A percentile compares a stretch with the other conserved stretches of the same genome.
Evolutionary conservation across 2,329 filamentous ascomycete genomes (phyloP).

Genomic region (Fonsecaea pedrosoi): DNA sequence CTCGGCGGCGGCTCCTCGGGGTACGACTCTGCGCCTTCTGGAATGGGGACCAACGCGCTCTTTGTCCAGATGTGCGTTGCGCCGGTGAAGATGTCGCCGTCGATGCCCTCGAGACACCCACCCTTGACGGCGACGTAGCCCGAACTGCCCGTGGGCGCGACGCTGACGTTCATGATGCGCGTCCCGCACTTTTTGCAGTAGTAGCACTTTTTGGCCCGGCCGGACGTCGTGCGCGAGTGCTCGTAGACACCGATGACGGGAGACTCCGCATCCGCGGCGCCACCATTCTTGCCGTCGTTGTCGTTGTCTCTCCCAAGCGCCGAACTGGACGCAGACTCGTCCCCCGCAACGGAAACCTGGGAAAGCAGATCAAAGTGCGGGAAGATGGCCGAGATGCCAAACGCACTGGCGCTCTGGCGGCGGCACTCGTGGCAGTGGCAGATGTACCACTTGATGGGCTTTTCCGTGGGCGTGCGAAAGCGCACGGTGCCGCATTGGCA

Average conservation of each 20-base stretch:
- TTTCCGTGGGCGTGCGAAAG: slow-evolving; percentile 67
- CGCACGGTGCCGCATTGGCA: slow-evolving; percentile 70
- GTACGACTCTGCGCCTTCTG: slow-evolving; percentile 66
- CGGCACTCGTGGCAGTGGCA: slow-evolving; percentile 74
- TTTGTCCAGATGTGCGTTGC: slow-evolving; percentile 74
- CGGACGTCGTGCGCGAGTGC: slow-evolving; percentile 63
- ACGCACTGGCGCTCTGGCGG: slow-evolving; percentile 70
- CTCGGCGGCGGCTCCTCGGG: slow-evolving; percentile 57
- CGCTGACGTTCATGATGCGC: slow-evolving; percentile 67
- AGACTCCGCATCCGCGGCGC: no score
- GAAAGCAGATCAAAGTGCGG: slow-evolving; percentile 65
- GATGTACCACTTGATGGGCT: slow-evolving; percentile 71
- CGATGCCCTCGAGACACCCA: slow-evolving; percentile 68
- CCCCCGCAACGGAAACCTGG: slow-evolving; percentile 40
- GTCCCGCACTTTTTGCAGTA: slow-evolving; percentile 73
- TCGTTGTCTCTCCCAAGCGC: background rate
- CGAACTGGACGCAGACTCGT: background rate
- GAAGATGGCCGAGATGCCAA: slow-evolving; percentile 73
- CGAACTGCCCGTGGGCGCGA: slow-evolving; percentile 57
- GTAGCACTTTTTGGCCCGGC: slow-evolving; percentile 67
- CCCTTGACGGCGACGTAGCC: slow-evolving; percentile 70
- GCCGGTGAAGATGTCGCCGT: slow-evolving; percentile 63
- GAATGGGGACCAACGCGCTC: slow-evolving; percentile 71
- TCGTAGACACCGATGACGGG: slow-evolving; percentile 48
- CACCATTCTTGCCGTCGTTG: no score